Evolutionary conservation across 2,329 filamentous ascomycete species (phyloP).

Genomic region (Xylariaceae sp.): DNA sequence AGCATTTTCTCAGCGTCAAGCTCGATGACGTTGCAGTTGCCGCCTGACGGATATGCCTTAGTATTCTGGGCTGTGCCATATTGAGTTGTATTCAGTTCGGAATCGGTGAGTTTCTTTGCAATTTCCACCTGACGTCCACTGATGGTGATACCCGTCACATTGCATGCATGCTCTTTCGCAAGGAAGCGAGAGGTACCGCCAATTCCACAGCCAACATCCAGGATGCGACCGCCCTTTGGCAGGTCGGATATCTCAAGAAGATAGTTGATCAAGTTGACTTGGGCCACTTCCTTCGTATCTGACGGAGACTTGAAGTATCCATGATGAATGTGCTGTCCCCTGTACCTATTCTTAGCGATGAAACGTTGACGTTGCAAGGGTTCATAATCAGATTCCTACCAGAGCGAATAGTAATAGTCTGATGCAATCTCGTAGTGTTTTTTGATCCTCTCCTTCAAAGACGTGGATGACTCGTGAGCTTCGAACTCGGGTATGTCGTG

Average conservation of each 20-base stretch:
- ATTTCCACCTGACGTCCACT: slow-evolving; percentile 57
- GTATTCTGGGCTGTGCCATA: not conserved
- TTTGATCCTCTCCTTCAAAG: slow-evolving; percentile 55
- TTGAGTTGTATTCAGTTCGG: slow-evolving; percentile 20
- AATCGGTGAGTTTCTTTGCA: slow-evolving; percentile 46
- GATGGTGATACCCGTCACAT: slow-evolving; percentile 58
- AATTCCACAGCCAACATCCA: slow-evolving; percentile 59
- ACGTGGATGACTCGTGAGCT: slow-evolving; percentile 23
- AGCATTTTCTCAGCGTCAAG: slow-evolving; percentile 60
- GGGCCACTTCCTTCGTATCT: slow-evolving; percentile 55
- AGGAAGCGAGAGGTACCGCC: slow-evolving; percentile 57
- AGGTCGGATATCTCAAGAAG: slow-evolving; percentile 47
- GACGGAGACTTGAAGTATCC: slow-evolving; percentile 51
- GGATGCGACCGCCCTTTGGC: slow-evolving; percentile 37
- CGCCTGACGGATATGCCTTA: slow-evolving; percentile 12
- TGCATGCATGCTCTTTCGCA: slow-evolving; percentile 47
- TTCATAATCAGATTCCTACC: slow-evolving; percentile 35
- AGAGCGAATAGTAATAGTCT: slow-evolving; percentile 59
- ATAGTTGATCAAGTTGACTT: slow-evolving; percentile 53
- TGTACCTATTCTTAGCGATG: slow-evolving; percentile 23
- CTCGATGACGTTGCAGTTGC: slow-evolving; percentile 50
- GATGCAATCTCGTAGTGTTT: slow-evolving; percentile 58
- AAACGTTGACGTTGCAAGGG: not conserved
- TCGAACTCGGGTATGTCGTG: slow-evolving; percentile 27
- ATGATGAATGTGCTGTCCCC: slow-evolving; percentile 62